Evolutionary conservation across 202 grass and related monocot genomes (phyloP).

Genomic region (Panicum virgatum): DNA sequence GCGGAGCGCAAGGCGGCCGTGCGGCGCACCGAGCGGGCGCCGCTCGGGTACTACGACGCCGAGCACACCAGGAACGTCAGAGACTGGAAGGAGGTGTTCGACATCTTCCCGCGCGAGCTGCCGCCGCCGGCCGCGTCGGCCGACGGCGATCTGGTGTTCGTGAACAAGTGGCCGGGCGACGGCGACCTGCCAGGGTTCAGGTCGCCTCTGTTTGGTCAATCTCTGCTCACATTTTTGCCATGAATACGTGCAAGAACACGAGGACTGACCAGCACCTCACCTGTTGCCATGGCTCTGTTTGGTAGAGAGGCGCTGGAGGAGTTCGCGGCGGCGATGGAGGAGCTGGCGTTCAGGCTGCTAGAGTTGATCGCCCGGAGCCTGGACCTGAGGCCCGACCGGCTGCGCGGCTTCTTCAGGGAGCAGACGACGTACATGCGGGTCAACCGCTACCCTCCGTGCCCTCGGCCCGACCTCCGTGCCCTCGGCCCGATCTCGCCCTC

Average conservation of each 20-base stretch:
- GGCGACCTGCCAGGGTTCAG: conserved; percentile 49
- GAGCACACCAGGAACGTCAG: conserved; percentile 91
- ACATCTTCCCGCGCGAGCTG: conserved; percentile 49
- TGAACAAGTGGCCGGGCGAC: conserved; percentile 69
- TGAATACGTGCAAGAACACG: too few relatives aligned
- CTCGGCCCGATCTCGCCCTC: conserved; percentile 64
- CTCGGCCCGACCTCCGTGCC: too few relatives aligned
- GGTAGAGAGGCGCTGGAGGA: conserved; percentile 42
- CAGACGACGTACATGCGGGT: conserved; percentile 56
- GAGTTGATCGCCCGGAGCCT: conserved; percentile 72
- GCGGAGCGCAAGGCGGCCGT: conserved; percentile 49
- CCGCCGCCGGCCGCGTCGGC: neutral
- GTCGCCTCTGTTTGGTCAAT: too few relatives aligned
- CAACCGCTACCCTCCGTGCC: conserved; percentile 76
- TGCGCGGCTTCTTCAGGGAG: conserved; percentile 57
- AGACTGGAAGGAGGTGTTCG: conserved; percentile 97
- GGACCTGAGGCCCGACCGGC: conserved; percentile 33
- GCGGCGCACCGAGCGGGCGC: conserved; percentile 55
- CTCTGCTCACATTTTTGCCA: too few relatives aligned
- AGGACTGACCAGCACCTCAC: too few relatives aligned
- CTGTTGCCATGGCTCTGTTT: too few relatives aligned
- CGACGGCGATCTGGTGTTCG: conserved; percentile 42
- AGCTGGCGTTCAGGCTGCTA: conserved; percentile 54
- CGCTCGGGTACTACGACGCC: conserved; percentile 71
- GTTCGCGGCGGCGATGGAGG: conserved; percentile 43